Percentiles rank a stretch among this genome's conserved stretches.
These are phyloP conservation scores for Backusella psychrophila DNA, from an alignment of 192 early-diverging fungal species.

Conservation along the genomic window DNA sequence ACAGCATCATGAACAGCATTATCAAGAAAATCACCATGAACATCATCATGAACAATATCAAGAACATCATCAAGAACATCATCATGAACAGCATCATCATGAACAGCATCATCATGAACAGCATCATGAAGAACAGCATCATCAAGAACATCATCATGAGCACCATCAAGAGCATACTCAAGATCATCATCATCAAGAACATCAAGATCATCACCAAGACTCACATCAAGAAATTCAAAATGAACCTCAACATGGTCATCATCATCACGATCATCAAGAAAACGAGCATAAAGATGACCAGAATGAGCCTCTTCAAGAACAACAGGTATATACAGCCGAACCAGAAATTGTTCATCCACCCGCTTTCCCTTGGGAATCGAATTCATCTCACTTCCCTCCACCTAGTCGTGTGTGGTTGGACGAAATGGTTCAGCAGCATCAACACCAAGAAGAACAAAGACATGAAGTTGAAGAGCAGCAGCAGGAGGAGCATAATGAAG, in stretches of 20 bases:
- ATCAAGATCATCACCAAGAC: background rate
- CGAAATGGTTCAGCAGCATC: background rate
- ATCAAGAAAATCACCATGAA: background rate
- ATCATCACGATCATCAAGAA: background rate
- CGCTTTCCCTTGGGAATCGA: background rate
- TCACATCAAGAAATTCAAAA: background rate
- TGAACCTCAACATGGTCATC: background rate
- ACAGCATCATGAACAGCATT: background rate
- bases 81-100: background rate
- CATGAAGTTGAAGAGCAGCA: background rate
- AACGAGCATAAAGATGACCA: background rate
- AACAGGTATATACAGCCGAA: background rate
- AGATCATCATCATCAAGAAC: too few species aligned
- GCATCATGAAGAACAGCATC: background rate
- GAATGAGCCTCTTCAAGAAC: background rate
- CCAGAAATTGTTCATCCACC: background rate
- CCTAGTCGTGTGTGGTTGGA: background rate
- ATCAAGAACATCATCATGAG: background rate
- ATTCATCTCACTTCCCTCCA: background rate
- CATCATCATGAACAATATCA: background rate
- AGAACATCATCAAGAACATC: background rate
- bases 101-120: slow-evolving; percentile 1
- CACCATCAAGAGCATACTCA: background rate
- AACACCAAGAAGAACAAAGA: background rate
- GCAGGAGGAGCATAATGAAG: background rate